These are phyloP conservation scores for Metschnikowia lachancei DNA, from an alignment of 805 yeast species.

Conservation along the genomic window DNA sequence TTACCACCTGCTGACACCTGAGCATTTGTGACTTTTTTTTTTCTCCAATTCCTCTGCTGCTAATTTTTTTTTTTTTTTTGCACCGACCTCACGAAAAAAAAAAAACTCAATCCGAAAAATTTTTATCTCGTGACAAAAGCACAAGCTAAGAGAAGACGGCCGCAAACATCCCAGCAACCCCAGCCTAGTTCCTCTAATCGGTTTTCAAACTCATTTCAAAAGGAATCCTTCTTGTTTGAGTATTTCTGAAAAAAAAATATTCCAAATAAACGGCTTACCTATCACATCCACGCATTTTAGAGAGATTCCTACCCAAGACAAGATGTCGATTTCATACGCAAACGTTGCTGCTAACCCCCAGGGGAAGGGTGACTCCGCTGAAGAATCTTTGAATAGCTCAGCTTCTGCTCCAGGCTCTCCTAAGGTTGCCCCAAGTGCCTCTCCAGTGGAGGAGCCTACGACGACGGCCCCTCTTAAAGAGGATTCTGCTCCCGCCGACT, in stretches of 20 bases:
- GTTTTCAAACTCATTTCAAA: neutral
- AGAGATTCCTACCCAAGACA: slow-evolving; percentile 1
- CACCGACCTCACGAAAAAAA: slow-evolving; percentile 7
- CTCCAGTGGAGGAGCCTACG: slow-evolving; percentile 1
- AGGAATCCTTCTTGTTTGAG: neutral
- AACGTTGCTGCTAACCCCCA: slow-evolving; percentile 41
- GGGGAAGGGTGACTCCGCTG: slow-evolving; percentile 14
- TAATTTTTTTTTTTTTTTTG: slow-evolving; percentile 8
- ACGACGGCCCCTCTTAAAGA: slow-evolving; percentile 6
- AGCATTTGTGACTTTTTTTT: slow-evolving; percentile 13
- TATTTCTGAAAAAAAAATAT: neutral
- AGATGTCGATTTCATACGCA: slow-evolving; percentile 38
- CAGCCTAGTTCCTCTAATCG: neutral
- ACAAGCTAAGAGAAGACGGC: slow-evolving; percentile 6
- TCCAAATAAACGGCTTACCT: neutral
- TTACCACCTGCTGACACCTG: slow-evolving; percentile 3
- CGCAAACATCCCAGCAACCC: slow-evolving; percentile 2
- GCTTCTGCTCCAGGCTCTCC: slow-evolving; percentile 11
- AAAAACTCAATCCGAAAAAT: slow-evolving; percentile 11
- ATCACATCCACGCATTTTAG: slow-evolving; percentile 2
- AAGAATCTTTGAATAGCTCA: slow-evolving; percentile 10
- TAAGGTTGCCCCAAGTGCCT: slow-evolving; percentile 1
- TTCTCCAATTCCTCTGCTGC: slow-evolving; percentile 1
- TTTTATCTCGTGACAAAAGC: slow-evolving; percentile 13
- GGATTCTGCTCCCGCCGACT: slow-evolving; percentile 9